Percentiles rank a stretch among this genome's conserved stretches.
phyloP scores from a whole-genome alignment of 352 stramenopile species.

The Plasmopara halstedii region DNA sequence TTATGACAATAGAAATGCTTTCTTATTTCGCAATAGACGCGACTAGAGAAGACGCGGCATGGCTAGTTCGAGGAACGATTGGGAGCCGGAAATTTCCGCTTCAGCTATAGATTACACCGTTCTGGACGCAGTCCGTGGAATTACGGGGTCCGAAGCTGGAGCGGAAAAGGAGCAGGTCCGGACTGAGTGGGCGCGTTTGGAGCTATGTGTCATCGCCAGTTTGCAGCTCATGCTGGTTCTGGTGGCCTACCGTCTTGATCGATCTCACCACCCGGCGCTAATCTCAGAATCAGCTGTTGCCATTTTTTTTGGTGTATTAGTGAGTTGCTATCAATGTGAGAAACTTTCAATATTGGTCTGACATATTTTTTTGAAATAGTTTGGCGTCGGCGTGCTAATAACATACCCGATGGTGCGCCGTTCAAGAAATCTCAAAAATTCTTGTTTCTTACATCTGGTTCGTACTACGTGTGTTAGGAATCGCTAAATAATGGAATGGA shows the following conservation, averaged over 20 bases:
- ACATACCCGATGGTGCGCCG: constrained; percentile 60
- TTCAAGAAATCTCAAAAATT: not conserved
- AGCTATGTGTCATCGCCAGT: constrained; percentile 74
- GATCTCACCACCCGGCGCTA: constrained; percentile 47
- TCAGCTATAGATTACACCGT: constrained; percentile 26
- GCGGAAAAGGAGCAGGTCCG: constrained; percentile 16
- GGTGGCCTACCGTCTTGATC: constrained; percentile 73
- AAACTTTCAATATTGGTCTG: too few species aligned
- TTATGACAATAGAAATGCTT: not conserved
- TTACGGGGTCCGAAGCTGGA: constrained; percentile 17
- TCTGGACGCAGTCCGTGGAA: constrained; percentile 21
- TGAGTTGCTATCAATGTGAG: too few species aligned
- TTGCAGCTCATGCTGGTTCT: constrained; percentile 78
- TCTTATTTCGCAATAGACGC: not conserved
- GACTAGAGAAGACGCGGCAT: constrained; percentile 4
- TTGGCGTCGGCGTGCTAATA: constrained; percentile 68
- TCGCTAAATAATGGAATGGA: constrained; percentile 77
- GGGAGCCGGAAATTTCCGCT: constrained; percentile 12
- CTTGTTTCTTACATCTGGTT: too few species aligned
- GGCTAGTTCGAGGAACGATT: constrained; percentile 22
- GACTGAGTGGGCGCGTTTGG: constrained; percentile 58
- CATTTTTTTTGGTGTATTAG: constrained; percentile 79
- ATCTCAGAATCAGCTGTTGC: constrained; percentile 78
- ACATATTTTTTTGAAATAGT: constrained; percentile 27
- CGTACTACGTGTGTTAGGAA: constrained; percentile 35